These are phyloP conservation scores for Polygonum maritimum DNA, from an alignment of 148 eudicot genomes.

Conservation along the genomic window DNA sequence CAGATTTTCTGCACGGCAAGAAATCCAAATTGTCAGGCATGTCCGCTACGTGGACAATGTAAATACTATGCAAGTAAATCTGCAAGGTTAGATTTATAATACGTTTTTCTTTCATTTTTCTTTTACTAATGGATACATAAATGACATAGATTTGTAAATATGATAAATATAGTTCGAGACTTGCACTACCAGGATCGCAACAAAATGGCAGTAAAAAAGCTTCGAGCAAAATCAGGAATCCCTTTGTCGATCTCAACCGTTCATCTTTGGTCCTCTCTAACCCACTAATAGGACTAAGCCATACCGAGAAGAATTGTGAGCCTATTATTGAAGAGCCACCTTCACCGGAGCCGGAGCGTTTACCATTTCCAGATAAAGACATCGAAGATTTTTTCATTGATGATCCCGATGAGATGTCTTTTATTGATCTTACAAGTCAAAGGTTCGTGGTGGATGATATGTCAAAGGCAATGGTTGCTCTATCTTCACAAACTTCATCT, in stretches of 20 bases:
- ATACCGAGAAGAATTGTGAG: not conserved
- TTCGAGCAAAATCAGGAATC: not conserved
- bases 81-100: slow-evolving; percentile 6
- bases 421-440: not conserved
- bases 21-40: slow-evolving; percentile 17
- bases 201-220: not conserved
- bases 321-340: slow-evolving; percentile 7
- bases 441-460: not conserved
- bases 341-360: not conserved
- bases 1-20: slow-evolving; percentile 19
- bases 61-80: slow-evolving; percentile 15
- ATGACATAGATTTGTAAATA: not conserved
- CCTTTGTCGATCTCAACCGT: not conserved
- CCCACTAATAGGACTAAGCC: too few species aligned
- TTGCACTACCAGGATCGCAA: not conserved
- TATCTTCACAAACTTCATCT: not conserved
- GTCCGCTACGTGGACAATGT: slow-evolving; percentile 14
- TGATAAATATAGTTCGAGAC: slow-evolving; percentile 2
- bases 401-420: not conserved
- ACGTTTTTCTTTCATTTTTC: not conserved
- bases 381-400: not conserved
- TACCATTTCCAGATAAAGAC: not conserved
- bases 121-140: not conserved
- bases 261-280: not conserved
- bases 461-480: not conserved